Evolutionary conservation across 1,284 basidiomycete species (phyloP), one percentile per base, ranked within the genome.

Genomic region (Puccinia polysora): DNA sequence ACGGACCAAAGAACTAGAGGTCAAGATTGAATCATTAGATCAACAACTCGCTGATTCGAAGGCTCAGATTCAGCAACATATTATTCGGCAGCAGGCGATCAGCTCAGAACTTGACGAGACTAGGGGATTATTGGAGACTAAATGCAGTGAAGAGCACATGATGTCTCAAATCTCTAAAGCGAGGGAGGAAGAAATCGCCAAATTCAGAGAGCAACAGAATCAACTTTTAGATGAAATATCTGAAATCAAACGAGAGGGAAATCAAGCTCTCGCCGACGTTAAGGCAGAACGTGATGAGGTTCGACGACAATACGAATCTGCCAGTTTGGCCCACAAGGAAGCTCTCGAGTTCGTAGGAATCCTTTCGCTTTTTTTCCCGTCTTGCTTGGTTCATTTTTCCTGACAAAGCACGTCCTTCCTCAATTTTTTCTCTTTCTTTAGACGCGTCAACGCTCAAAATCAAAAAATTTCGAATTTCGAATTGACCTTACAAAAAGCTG

Each of bases 91-190:
- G 8, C 80, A 81, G 3, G 81, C 83, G 5, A 85, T 86, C 43
- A 81, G 82, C 52, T 88, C 87, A 75, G 91, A 96, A 79, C 83
- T 96, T 14, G 94, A 97, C 77, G 90, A 91, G 75, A 83, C 95
- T 4, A 86, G 93, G 5, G 82, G 84, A 23, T 80, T 90, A 20
- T 86, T 96, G 83, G 87, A 88, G 65, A 88, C 89, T 4, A 95
- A 93, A 81, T 86, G 87, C 0, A 88, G 87, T 23, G 93, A 96
- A 78, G 92, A 93, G 77, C 88, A 86, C 38, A 88, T 88, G 71
- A 86, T 89, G 28, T 85, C 84, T 60, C 90, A 96, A 79, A 89
- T 87, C 1, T 90, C 92, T 80, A 88, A 88, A 79, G 89, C 89
- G 81, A 90, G 88, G 78, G 92, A 95, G 76, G 84, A 87, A 53